These are phyloP conservation scores for Allium sativum DNA, from an alignment of 106 monocot genomes.

Conservation along the genomic window DNA sequence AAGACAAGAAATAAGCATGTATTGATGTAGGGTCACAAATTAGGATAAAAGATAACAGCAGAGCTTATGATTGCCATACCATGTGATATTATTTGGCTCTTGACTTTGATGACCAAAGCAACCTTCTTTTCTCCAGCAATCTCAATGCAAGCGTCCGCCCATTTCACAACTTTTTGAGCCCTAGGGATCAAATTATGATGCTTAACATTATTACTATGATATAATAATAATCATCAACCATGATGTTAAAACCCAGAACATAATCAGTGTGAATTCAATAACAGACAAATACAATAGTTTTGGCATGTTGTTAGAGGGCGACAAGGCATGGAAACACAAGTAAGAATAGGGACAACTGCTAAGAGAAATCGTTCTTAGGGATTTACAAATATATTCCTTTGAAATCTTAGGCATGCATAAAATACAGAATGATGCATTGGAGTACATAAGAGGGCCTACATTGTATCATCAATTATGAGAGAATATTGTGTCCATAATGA, in stretches of 20 bases:
- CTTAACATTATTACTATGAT: neutral
- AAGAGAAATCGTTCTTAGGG: neutral
- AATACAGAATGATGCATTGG: conserved; percentile 2
- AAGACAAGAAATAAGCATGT: conserved; percentile 1
- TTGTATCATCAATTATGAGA: neutral
- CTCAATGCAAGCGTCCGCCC: conserved; percentile 2
- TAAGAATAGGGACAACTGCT: too few species aligned
- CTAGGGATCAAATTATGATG: neutral
- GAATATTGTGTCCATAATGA: neutral
- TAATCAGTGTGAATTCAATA: neutral
- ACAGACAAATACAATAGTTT: neutral
- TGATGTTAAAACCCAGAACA: neutral
- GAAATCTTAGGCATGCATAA: neutral
- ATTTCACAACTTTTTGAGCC: conserved; percentile 3
- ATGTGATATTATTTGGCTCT: neutral
- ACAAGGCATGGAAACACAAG: conserved; percentile 7
- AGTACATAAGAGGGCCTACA: neutral
- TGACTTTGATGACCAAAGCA: neutral
- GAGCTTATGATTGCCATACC: conserved; percentile 10
- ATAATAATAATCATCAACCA: neutral
- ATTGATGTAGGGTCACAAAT: too few species aligned
- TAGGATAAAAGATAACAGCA: neutral
- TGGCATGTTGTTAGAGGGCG: conserved; percentile 5
- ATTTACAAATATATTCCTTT: neutral
- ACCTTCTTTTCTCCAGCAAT: conserved; percentile 5